These are phyloP conservation scores for Alloteropsis angusta DNA, from an alignment of 202 grass and related monocot species.

Conservation along the genomic window DNA sequence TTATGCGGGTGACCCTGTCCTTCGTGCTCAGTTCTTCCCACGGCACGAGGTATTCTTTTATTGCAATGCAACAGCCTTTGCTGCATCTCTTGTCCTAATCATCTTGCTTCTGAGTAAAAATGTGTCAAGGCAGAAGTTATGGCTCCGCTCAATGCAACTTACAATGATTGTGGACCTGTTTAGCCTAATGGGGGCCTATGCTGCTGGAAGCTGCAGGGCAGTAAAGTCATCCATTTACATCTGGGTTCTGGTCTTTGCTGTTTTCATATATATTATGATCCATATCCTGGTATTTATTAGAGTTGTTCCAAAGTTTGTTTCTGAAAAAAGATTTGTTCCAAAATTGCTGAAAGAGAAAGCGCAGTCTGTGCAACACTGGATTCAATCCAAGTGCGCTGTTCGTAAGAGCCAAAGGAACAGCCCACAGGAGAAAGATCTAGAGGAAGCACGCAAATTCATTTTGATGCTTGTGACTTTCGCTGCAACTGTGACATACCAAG, in stretches of 20 bases:
- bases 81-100: constrained; percentile 43
- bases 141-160: constrained; percentile 31
- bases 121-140: constrained; percentile 5
- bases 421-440: background rate
- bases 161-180: constrained; percentile 40
- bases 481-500: constrained; percentile 34
- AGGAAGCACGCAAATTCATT: constrained; percentile 28
- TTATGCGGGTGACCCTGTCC: constrained; percentile 26
- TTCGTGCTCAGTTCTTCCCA: background rate
- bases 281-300: constrained; percentile 22
- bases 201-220: constrained; percentile 43
- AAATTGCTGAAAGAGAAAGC: background rate
- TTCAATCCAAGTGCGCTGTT: background rate
- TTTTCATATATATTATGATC: constrained; percentile 31
- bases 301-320: background rate
- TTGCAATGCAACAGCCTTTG: constrained; percentile 41
- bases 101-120: constrained; percentile 39
- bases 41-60: constrained; percentile 37
- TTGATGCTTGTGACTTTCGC: constrained; percentile 31
- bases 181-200: constrained; percentile 38
- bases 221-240: constrained; percentile 34
- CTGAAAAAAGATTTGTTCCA: background rate
- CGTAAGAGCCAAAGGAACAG: background rate
- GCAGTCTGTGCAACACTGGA: background rate
- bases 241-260: constrained; percentile 32